Evolutionary conservation across 2,329 filamentous ascomycete species (phyloP), one percentile per base, ranked within the genome.

Genomic region (Emmonsiellopsis sp.): DNA sequence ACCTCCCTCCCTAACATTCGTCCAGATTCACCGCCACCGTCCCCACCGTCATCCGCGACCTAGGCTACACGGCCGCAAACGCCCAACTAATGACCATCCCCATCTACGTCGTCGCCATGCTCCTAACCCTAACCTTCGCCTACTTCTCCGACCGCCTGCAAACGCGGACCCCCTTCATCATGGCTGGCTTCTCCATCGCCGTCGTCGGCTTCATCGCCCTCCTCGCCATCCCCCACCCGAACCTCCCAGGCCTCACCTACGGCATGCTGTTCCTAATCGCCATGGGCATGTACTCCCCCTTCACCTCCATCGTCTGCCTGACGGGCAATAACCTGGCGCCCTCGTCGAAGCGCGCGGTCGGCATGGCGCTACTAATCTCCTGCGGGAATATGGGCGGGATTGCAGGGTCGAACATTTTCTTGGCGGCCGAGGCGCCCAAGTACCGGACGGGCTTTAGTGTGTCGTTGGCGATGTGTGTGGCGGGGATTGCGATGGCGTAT

Each of bases 101-200:
- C 0, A 62, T 65, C 1, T 68, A 67, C 43, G 58, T 58, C 46
- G 53, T 59, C 34, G 63, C 57, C 21, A 60, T 57, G 27, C 56
- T 59, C 42, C 60, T 61, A 37, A 62, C 62, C 0, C 58, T 68
- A 34, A 46, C 58, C 2, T 56, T 63, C 10, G 63, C 63, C 2
- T 63, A 58, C 54, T 21, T 66, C 39, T 62, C 65, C 11, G 66
- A 68, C 45, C 57, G 53, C 21, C 61, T 61, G 27, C 56, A 63
- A 32, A 59, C 58, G 53, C 63, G 66, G 27, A 65, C 62, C 4
- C 36, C 62, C 9, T 62, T 61, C 44, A 60, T 64, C 37, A 77
- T 82, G 11, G 64, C 86, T 2, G 86, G 86, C 0, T 89, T 89
- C 54, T 82, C 76, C 0, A 73, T 89, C 34, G 64, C 90, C 52